These are phyloP conservation scores for Herpotrichia juniperi DNA, from an alignment of 2,329 filamentous ascomycete species.

Conservation along the genomic window DNA sequence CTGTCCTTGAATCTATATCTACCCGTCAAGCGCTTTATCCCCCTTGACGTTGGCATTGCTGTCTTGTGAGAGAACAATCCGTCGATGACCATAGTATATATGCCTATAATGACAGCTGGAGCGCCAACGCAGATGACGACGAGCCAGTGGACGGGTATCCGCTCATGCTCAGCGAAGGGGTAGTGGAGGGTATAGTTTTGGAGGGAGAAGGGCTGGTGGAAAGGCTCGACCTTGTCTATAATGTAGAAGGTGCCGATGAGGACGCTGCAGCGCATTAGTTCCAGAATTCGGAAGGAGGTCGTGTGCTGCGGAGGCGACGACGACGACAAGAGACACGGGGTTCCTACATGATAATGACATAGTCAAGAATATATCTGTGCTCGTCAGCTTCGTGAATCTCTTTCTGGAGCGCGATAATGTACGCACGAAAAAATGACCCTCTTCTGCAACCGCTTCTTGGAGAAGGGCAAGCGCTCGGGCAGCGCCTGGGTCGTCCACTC, in stretches of 20 bases:
- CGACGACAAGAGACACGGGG: background rate
- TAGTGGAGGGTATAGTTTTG: conserved; percentile 64
- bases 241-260: conserved; percentile 59
- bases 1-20: conserved; percentile 61
- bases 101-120: conserved; percentile 57
- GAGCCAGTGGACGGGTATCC: conserved; percentile 58
- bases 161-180: conserved; percentile 62
- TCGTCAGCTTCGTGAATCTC: background rate
- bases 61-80: conserved; percentile 61
- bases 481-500: conserved; percentile 44
- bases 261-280: conserved; percentile 45
- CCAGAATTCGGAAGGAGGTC: conserved; percentile 35
- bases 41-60: conserved; percentile 30
- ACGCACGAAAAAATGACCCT: conserved; percentile 60
- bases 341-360: conserved; percentile 63
- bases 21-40: conserved; percentile 46
- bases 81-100: conserved; percentile 65
- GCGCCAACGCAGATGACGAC: conserved; percentile 57
- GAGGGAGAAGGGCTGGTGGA: conserved; percentile 64
- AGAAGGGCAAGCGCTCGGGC: conserved; percentile 58
- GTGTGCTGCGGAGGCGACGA: conserved; percentile 29
- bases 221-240: conserved; percentile 61
- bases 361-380: conserved; percentile 62
- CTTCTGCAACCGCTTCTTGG: conserved; percentile 57
- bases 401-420: conserved; percentile 1